Evolutionary conservation across 805 yeast genomes (phyloP), one percentile per base, ranked within the genome.

Genomic region (Yamadazyma phyllophila): DNA sequence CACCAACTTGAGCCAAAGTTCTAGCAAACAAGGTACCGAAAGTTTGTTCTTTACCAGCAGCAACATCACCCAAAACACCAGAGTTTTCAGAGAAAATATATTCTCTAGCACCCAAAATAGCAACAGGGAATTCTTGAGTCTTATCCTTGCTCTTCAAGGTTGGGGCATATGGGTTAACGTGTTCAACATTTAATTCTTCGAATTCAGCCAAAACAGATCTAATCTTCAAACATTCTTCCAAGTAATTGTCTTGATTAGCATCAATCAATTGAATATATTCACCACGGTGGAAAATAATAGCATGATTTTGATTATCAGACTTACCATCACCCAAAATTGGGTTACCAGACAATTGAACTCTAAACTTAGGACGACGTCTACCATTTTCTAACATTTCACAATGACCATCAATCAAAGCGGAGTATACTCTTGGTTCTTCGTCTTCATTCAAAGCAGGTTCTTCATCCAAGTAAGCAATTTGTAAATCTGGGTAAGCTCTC

Each of bases 21-120:
- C 95, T 78, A 0, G 94, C 88, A 65, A 85, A 86, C 46, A 87
- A 73, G 0, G 95, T 87, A 45, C 95, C 94, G 66, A 87, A 87
- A 8, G 94, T 87, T 61, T 87, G 94, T 64, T 87, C 95, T 59
- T 87, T 87, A 39, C 92, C 92, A 11, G 95, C 95, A 15, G 94
- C 92, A 53, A 87, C 82, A 65, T 87, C 95, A 43, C 94, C 95
- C 40, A 87, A 70, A 43, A 87, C 80, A 39, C 95, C 95, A 49
- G 84, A 76, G 59, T 86, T 87, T 60, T 87, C 94, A 8, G 92
- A 85, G 65, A 86, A 86, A 44, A 86, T 83, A 59, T 86, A 86
- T 63, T 86, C 95, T 58, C 95, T 73, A 1, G 94, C 87, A 41
- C 95, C 95, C 53, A 87, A 77, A 47, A 87, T 85, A 2, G 94